phyloP scores from a whole-genome alignment of 1,284 basidiomycete genomes.

The Irpex sp. region DNA sequence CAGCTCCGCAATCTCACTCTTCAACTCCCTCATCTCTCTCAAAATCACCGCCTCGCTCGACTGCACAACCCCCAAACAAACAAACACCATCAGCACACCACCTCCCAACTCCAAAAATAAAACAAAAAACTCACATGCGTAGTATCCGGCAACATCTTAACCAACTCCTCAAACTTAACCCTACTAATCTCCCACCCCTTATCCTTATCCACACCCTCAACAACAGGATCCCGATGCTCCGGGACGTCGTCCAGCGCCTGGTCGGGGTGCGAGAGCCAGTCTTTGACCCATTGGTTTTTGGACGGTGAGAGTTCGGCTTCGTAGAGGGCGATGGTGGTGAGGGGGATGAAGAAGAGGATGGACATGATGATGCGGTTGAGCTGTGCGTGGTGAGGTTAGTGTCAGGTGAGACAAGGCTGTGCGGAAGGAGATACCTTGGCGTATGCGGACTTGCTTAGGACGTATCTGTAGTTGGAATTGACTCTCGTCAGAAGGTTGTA shows the following conservation, averaged over 20 bases:
- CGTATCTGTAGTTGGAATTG: constrained; percentile 33
- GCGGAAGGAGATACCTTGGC: constrained; percentile 50
- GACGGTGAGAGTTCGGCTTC: constrained; percentile 57
- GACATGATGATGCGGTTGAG: constrained; percentile 80
- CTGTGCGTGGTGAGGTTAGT: constrained; percentile 26
- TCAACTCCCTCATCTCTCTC: constrained; percentile 60
- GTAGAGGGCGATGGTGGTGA: constrained; percentile 71
- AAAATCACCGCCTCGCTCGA: constrained; percentile 70
- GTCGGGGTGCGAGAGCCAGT: constrained; percentile 61
- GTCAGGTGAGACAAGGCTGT: too few relatives aligned
- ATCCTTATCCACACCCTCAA: constrained; percentile 55
- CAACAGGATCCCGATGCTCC: constrained; percentile 53
- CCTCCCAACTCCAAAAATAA: too few relatives aligned
- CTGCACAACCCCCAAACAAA: not conserved
- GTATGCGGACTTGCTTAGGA: constrained; percentile 49
- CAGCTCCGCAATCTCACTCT: constrained; percentile 52
- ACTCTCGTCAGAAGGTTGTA: not conserved
- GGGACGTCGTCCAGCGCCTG: constrained; percentile 66
- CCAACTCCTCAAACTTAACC: constrained; percentile 72
- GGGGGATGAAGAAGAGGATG: constrained; percentile 76
- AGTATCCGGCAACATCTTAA: constrained; percentile 77
- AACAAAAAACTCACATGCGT: constrained; percentile 61
- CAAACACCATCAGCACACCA: constrained; percentile 8
- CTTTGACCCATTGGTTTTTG: constrained; percentile 61
- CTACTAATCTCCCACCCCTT: constrained; percentile 66